Evolutionary conservation across 192 early-diverging fungal genomes (phyloP).

Genomic region (Backusella macrospora): DNA sequence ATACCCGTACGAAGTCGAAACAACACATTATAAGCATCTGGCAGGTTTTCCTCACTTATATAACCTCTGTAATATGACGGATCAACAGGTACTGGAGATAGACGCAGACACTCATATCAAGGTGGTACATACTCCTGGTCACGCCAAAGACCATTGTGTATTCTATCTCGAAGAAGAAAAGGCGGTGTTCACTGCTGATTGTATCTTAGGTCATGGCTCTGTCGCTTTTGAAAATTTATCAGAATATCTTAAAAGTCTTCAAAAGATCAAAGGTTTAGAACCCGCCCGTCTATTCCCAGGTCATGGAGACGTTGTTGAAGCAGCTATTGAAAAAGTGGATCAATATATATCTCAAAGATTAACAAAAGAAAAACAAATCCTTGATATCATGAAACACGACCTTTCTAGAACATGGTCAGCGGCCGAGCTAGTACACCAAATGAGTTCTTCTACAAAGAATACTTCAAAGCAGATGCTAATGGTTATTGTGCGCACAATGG

Average conservation of each 20-base stretch:
- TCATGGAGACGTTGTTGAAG: constrained; percentile 76
- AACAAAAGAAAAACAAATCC: constrained; percentile 75
- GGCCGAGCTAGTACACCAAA: neutral
- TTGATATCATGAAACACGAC: constrained; percentile 31
- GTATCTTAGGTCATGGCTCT: constrained; percentile 82
- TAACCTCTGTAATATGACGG: constrained; percentile 36
- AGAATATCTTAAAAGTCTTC: constrained; percentile 70
- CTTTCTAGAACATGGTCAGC: neutral
- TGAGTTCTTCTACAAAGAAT: neutral
- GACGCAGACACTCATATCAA: constrained; percentile 59
- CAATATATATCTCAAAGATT: constrained; percentile 77
- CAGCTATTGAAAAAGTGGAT: constrained; percentile 63
- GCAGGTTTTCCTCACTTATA: constrained; percentile 31
- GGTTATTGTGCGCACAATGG: neutral
- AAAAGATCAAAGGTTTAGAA: constrained; percentile 46
- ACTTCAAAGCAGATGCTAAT: neutral
- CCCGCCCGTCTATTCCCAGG: constrained; percentile 58
- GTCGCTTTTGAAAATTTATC: constrained; percentile 74
- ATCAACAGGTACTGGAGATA: constrained; percentile 65
- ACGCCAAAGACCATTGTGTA: constrained; percentile 77
- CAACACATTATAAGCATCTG: neutral
- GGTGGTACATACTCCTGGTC: constrained; percentile 79
- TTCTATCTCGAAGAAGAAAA: constrained; percentile 70
- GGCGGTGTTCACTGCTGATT: constrained; percentile 78
- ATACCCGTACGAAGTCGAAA: constrained; percentile 3